These are phyloP conservation scores for Helianthus tuberosus DNA, from an alignment of 129 eudicot species.

Conservation along the genomic window DNA sequence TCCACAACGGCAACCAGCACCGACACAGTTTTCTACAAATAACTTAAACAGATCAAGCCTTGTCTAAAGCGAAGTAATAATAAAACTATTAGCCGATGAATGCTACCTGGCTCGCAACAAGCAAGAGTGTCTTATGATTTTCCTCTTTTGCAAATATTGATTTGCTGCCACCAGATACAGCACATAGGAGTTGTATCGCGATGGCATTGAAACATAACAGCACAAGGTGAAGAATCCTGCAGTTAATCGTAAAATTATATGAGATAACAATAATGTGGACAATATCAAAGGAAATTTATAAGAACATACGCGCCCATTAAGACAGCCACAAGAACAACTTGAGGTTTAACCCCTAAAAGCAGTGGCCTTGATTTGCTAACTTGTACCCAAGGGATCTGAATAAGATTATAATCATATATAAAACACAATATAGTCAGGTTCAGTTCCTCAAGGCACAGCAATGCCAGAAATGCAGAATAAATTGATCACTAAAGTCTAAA, in stretches of 20 bases:
- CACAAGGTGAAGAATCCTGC: constrained; percentile 60
- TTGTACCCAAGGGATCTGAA: constrained; percentile 92
- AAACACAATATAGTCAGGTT: not conserved
- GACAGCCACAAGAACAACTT: constrained; percentile 67
- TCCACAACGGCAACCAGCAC: constrained; percentile 19
- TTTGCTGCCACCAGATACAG: constrained; percentile 61
- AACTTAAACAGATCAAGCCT: not conserved
- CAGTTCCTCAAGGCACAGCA: too few species aligned
- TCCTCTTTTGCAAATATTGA: constrained; percentile 57
- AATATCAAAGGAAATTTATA: not conserved
- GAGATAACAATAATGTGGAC: not conserved
- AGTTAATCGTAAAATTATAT: constrained; percentile 5
- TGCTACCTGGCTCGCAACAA: constrained; percentile 78
- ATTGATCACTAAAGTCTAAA: too few species aligned
- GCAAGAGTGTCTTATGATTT: constrained; percentile 59
- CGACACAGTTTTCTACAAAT: constrained; percentile 2
- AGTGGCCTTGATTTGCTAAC: constrained; percentile 94
- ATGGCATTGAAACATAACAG: constrained; percentile 65
- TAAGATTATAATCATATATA: not conserved
- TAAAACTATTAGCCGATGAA: not conserved
- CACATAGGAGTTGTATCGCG: constrained; percentile 42
- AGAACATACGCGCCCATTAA: constrained; percentile 67
- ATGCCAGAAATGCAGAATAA: too few species aligned
- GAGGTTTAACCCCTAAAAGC: constrained; percentile 80
- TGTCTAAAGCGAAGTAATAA: not conserved